phyloP scores from a whole-genome alignment of 148 eudicot species.

The Camellia sinensis region DNA sequence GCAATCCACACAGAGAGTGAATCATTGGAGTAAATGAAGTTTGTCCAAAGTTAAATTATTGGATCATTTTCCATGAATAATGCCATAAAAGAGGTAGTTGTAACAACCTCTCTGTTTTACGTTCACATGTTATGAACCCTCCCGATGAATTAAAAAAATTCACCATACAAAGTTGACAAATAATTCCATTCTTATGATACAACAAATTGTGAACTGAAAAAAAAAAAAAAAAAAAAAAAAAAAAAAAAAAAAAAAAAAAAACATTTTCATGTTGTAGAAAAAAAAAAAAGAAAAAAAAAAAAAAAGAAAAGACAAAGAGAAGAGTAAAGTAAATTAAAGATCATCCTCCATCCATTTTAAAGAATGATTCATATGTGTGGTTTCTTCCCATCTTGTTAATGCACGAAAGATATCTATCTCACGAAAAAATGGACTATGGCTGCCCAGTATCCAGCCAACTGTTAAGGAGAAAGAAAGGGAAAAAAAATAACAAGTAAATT shows the following conservation, averaged over 20 bases:
- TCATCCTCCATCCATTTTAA: neutral
- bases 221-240: neutral
- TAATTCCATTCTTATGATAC: neutral
- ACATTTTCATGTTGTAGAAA: too few relatives aligned
- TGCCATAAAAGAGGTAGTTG: neutral
- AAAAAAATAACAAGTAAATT: neutral
- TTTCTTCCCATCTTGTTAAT: constrained; percentile 12
- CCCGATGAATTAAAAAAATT: neutral
- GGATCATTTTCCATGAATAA: too few relatives aligned
- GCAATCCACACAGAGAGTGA: too few relatives aligned
- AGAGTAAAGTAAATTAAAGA: neutral
- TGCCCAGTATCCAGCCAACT: constrained; percentile 72
- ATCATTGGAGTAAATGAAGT: too few relatives aligned
- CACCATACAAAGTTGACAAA: neutral
- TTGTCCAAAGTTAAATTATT: too few relatives aligned
- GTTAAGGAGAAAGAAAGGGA: constrained; percentile 8
- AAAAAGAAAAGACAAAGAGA: neutral
- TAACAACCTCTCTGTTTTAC: neutral
- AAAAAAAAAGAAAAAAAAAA: neutral
- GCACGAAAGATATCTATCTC: constrained; percentile 23
- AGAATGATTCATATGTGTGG: constrained; percentile 2
- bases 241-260: neutral
- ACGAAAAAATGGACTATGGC: constrained; percentile 46
- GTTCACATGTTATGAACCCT: neutral
- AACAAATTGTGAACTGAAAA: neutral